Conservation (phyloP, 169 alveolate species). For the Neospora caninum region DNA sequence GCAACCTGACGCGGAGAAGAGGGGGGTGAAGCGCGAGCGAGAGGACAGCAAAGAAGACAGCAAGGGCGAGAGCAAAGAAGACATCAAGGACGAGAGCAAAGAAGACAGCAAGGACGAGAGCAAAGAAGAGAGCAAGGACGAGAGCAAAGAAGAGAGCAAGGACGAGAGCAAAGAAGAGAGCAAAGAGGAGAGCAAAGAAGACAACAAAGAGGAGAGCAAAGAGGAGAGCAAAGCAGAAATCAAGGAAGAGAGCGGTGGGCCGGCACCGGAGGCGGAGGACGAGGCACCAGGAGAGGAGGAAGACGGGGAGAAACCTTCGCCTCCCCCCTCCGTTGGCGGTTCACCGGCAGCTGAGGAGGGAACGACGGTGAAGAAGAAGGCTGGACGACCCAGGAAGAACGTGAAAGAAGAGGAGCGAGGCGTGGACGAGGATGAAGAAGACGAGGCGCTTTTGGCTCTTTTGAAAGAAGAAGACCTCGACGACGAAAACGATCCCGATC, state of each 20-base stretch:
- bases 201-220: not conserved
- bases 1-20: not conserved
- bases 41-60: not conserved
- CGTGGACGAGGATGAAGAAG: not conserved
- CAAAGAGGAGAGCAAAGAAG: not conserved
- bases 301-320: not conserved
- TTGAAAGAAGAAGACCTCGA: conserved; percentile 72
- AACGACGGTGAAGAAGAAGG: conserved; percentile 26
- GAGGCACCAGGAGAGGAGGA: conserved; percentile 3
- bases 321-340: not conserved
- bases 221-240: not conserved
- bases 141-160: not conserved
- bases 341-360: not conserved
- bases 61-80: not conserved
- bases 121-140: not conserved
- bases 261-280: not conserved
- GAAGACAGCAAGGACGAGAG: not conserved
- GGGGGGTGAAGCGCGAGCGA: not conserved
- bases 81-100: not conserved
- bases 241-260: not conserved
- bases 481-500: conserved; percentile 50
- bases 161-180: not conserved
- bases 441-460: not conserved
- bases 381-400: conserved; percentile 27
- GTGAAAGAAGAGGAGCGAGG: not conserved